Conservation (phyloP, 495 filamentous ascomycete genomes). For the Aspergillus hancockii region DNA sequence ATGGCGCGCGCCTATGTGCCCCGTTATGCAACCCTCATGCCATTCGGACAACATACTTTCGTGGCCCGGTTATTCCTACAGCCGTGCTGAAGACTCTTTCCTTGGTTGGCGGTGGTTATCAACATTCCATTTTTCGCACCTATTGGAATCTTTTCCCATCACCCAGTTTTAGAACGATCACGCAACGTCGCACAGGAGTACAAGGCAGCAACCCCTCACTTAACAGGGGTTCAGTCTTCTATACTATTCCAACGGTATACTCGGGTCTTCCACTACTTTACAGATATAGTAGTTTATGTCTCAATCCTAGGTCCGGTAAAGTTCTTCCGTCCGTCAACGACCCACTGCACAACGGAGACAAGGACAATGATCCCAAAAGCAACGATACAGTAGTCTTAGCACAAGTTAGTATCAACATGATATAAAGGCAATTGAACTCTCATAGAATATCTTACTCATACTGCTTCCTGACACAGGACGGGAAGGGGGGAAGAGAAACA, state of each 20-base stretch:
- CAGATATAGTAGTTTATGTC: neutral
- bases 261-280: no score
- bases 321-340: slow-evolving; percentile 67
- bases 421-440: neutral
- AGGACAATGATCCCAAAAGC: slow-evolving; percentile 68
- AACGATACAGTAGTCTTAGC: slow-evolving; percentile 62
- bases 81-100: no score
- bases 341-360: slow-evolving; percentile 64
- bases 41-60: no score
- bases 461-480: slow-evolving; percentile 63
- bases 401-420: slow-evolving; percentile 16
- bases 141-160: neutral
- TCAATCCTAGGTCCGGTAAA: slow-evolving; percentile 55
- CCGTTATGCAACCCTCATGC: no score
- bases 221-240: neutral
- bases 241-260: neutral
- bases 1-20: no score
- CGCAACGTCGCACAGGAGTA: neutral
- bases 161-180: neutral
- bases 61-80: no score
- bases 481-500: slow-evolving; percentile 71
- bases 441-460: slow-evolving; percentile 57
- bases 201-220: neutral
- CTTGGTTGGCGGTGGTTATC: no score
- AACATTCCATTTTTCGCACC: no score